Evolutionary conservation across 2,329 filamentous ascomycete species (phyloP).

Genomic region (Colletotrichum echinochloae): DNA sequence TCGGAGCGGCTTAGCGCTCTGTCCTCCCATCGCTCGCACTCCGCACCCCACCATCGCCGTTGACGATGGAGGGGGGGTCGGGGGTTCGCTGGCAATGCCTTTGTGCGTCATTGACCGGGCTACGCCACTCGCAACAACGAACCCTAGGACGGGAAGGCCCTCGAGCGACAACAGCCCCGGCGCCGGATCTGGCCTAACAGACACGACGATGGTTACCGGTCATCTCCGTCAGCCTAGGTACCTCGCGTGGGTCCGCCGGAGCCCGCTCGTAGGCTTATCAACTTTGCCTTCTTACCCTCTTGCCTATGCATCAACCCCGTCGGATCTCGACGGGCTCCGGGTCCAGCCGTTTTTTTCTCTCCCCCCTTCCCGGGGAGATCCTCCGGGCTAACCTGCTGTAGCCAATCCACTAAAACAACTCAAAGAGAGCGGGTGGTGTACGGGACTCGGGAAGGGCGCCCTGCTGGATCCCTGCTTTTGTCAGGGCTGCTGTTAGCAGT

Average conservation of each 20-base stretch:
- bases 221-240: conserved; percentile 36
- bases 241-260: conserved; percentile 29
- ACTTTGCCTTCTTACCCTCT: conserved; percentile 4
- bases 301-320: conserved; percentile 1
- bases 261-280: conserved; percentile 27
- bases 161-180: not conserved
- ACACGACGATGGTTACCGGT: conserved; percentile 7
- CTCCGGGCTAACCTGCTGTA: not conserved
- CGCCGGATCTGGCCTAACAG: not conserved
- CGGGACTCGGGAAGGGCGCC: not conserved
- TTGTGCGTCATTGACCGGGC: conserved; percentile 9
- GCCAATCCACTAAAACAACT: not conserved
- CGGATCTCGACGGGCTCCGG: not conserved
- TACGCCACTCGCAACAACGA: not conserved
- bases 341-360: not conserved
- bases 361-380: too few relatives aligned
- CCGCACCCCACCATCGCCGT: conserved; percentile 33
- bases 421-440: not conserved
- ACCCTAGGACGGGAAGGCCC: conserved; percentile 12
- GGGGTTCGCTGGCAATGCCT: conserved; percentile 6
- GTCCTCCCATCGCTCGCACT: conserved; percentile 10
- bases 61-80: conserved; percentile 35
- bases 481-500: not conserved
- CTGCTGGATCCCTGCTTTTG: not conserved
- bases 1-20: conserved; percentile 22